Evolutionary conservation across 2,329 filamentous ascomycete species (phyloP), one percentile per base, ranked within the genome.

Genomic region (Pestalotiopsis fici): DNA sequence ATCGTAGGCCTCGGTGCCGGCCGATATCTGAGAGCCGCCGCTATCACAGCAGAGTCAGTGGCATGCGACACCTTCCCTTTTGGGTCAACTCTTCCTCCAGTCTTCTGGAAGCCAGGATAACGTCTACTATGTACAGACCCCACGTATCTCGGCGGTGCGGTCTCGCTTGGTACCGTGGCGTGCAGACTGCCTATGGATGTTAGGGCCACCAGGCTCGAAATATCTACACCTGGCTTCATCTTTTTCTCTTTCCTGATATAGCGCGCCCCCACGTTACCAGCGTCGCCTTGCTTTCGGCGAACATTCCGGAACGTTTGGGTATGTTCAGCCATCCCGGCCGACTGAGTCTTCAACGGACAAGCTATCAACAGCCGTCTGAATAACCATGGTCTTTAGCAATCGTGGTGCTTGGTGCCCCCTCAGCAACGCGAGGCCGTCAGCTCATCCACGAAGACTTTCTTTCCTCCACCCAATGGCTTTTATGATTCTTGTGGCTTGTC

Each of bases 41-140:
- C 15, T 18, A 21, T 37, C 43, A n/a, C 43, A 50, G 21, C 28
- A 60, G 31, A 37, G 57, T 37, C 11, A 25, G 37, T 13, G 13
- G 28, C 27, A 37, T 60, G 27, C 12, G 12, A 35, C 57, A 60
- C 57, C 57, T 60, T 60, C 57, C 57, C 37, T 9, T 60, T 60
- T 31, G 27, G 28, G 31, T 18, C 28, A 7, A 6, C 15, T 31
- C 57, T 39, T 35, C 18, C 57, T 37, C 57, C 57, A 60, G 25
- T 60, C 57, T 39, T 37, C 57, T 60, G 57, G 57, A 60, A 60
- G 57, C 57, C 27, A 60, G 31, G 31, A 27, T 60, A n/a, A 21
- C 27, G 57, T 21, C 13, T 37, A n/a, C n/a, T n/a, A n/a, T n/a
- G n/a, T n/a, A 15, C 57, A 60, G n/a, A 60, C 15, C 27, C 57